Conservation (phyloP, 345 rosid genomes). For the Populus simonii region DNA sequence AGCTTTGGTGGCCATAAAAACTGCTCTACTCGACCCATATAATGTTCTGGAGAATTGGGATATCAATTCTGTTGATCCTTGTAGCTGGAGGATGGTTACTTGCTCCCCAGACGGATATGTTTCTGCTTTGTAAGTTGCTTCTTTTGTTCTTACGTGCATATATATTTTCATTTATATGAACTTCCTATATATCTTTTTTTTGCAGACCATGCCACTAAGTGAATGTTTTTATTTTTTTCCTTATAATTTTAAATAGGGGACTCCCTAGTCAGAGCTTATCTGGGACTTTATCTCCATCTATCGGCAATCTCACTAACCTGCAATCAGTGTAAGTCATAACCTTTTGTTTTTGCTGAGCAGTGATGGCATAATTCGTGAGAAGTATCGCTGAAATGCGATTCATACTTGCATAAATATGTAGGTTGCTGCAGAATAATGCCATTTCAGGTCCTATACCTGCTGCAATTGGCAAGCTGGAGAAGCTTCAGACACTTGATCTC, state of each 20-base stretch:
- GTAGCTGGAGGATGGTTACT: slow-evolving; percentile 99
- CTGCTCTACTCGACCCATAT: slow-evolving; percentile 75
- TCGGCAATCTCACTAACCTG: slow-evolving; percentile 79
- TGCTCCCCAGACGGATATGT: slow-evolving; percentile 83
- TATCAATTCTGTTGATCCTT: slow-evolving; percentile 94
- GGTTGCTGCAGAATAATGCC: slow-evolving; percentile 94
- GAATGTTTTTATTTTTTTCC: neutral
- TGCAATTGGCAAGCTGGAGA: slow-evolving; percentile 78
- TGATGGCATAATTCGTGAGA: neutral
- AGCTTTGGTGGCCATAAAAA: slow-evolving; percentile 81
- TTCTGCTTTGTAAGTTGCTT: slow-evolving; percentile 73
- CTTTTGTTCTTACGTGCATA: neutral
- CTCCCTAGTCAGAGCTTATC: slow-evolving; percentile 94
- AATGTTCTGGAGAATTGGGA: slow-evolving; percentile 97
- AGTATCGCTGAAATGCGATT: neutral
- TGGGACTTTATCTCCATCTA: slow-evolving; percentile 81
- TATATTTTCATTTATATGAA: no score
- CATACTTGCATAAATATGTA: slow-evolving; percentile 27
- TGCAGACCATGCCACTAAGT: neutral
- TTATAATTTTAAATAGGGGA: slow-evolving; percentile 48
- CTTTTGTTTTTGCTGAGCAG: slow-evolving; percentile 6
- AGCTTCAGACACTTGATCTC: slow-evolving; percentile 88
- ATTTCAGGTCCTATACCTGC: slow-evolving; percentile 79
- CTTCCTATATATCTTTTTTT: neutral
- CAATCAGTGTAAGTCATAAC: slow-evolving; percentile 71